Evolutionary conservation across 257 asterid species (phyloP).

Genomic region (Solanum pinnatisectum): DNA sequence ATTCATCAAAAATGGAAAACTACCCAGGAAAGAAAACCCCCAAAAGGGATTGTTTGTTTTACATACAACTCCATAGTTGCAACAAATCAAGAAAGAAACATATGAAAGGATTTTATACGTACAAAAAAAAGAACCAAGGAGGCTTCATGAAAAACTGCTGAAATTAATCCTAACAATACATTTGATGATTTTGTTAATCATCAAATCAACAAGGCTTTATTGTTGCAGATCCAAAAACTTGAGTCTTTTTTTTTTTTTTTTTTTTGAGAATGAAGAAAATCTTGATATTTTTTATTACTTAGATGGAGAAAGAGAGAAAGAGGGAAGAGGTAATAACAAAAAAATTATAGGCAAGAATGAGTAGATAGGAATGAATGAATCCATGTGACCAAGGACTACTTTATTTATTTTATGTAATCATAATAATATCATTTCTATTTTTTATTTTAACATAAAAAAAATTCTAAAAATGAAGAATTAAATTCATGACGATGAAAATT

Average conservation of each 20-base stretch:
- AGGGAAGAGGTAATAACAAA: not conserved
- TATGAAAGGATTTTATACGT: not conserved
- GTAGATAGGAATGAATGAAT: slow-evolving; percentile 3
- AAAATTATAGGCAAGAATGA: not conserved
- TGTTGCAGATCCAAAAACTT: slow-evolving; percentile 19
- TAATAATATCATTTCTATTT: not conserved
- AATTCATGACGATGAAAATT: not conserved
- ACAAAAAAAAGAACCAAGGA: slow-evolving; percentile 35
- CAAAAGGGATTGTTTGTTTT: not conserved
- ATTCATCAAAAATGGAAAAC: not conserved
- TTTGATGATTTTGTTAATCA: not conserved
- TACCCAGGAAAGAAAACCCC: not conserved
- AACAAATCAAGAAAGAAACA: not conserved
- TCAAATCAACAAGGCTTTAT: not conserved
- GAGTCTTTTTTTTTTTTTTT: not conserved
- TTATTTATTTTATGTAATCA: not conserved
- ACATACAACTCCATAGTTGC: not conserved
- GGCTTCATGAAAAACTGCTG: slow-evolving; percentile 33
- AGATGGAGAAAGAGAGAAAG: slow-evolving; percentile 9
- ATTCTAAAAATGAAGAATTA: not conserved
- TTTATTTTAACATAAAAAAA: not conserved
- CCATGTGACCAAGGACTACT: not conserved
- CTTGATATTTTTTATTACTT: not conserved
- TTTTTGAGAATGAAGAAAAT: not conserved
- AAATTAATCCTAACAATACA: not conserved